Conservation (phyloP, 2,329 filamentous ascomycete genomes). For the Aspergillus pseudoglaucus region DNA sequence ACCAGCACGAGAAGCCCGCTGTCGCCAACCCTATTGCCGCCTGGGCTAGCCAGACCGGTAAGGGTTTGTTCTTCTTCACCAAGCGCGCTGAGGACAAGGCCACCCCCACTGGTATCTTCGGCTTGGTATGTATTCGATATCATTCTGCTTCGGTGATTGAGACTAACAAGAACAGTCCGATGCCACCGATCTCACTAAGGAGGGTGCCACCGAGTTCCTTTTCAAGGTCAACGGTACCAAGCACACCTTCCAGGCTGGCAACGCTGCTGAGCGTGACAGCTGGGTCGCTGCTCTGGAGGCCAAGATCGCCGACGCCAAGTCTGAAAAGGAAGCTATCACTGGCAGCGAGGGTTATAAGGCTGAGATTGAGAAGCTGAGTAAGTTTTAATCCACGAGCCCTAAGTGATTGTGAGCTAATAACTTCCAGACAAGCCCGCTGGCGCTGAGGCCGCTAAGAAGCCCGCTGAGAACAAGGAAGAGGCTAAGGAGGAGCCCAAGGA, state of each 20-base stretch:
- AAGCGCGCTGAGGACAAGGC: conserved; percentile 78
- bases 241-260: conserved; percentile 84
- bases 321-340: conserved; percentile 63
- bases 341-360: conserved; percentile 85
- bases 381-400: conserved; percentile 21
- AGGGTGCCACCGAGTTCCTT: conserved; percentile 73
- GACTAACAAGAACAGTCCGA: conserved; percentile 49
- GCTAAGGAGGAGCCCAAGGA: conserved; percentile 4
- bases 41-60: conserved; percentile 89
- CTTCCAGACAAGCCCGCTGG: conserved; percentile 26
- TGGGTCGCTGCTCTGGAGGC: conserved; percentile 82
- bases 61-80: conserved; percentile 87
- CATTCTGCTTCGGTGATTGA: neutral
- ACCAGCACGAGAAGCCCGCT: conserved; percentile 81
- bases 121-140: conserved; percentile 58
- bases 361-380: conserved; percentile 65
- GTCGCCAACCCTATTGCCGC: conserved; percentile 73
- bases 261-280: conserved; percentile 72
- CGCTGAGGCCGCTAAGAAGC: conserved; percentile 18
- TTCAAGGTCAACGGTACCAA: conserved; percentile 83
- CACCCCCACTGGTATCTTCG: conserved; percentile 72
- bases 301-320: conserved; percentile 80
- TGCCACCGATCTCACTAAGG: conserved; percentile 64
- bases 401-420: conserved; percentile 13
- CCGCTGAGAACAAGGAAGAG: conserved; percentile 17